Percentiles rank a stretch among this genome's conserved stretches.
These are phyloP conservation scores for Nakazawaea wickerhamii DNA, from an alignment of 805 yeast genomes.

Conservation along the genomic window DNA sequence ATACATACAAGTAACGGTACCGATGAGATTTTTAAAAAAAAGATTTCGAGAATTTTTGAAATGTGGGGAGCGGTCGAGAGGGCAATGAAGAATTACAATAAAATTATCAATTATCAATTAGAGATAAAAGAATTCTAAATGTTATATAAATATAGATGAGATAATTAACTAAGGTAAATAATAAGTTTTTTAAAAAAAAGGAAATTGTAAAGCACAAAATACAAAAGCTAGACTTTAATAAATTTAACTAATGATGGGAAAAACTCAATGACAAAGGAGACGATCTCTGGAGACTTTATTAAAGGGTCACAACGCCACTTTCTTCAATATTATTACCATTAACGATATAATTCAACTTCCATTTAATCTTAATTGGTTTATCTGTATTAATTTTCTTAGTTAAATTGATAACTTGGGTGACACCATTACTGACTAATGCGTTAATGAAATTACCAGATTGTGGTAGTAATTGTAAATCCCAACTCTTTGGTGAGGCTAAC, in stretches of 20 bases:
- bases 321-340: conserved; percentile 48
- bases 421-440: conserved; percentile 41
- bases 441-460: conserved; percentile 53
- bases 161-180: too few species aligned
- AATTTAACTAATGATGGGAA: background rate
- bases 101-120: too few species aligned
- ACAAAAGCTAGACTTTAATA: too few species aligned
- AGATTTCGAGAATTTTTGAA: too few species aligned
- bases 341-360: conserved; percentile 57
- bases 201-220: too few species aligned
- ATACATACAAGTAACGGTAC: too few species aligned
- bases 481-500: conserved; percentile 66
- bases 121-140: too few species aligned
- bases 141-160: too few species aligned
- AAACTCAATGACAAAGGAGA: background rate
- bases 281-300: background rate
- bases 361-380: conserved; percentile 59
- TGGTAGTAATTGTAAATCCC: conserved; percentile 53
- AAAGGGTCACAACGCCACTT: conserved; percentile 42
- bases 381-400: conserved; percentile 26
- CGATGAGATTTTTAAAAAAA: too few species aligned
- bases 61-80: too few species aligned
- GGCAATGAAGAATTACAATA: too few species aligned
- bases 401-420: conserved; percentile 46
- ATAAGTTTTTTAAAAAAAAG: too few species aligned